Conservation (phyloP, 2,329 filamentous ascomycete genomes). For the Neospermospora avenae region DNA sequence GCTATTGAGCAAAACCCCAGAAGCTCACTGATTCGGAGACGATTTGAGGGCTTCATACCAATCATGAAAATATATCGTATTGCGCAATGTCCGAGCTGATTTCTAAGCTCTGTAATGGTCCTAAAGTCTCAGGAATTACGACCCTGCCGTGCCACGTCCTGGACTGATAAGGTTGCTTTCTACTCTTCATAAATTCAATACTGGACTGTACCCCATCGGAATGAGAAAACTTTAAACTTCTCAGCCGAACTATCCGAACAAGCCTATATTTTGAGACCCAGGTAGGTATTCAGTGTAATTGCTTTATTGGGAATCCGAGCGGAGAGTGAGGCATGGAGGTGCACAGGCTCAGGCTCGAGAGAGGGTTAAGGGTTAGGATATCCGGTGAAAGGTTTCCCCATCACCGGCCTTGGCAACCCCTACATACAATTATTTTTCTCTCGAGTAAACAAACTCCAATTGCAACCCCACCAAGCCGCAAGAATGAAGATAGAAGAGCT, state of each 20-base stretch:
- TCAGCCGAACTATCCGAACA: no score
- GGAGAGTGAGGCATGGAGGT: no score
- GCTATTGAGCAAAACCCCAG: no score
- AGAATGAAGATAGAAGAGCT: conserved; percentile 34
- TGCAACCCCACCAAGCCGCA: background rate
- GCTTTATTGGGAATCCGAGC: no score
- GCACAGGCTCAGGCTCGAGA: background rate
- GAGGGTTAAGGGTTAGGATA: background rate
- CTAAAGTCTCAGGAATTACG: background rate
- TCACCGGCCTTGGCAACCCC: background rate
- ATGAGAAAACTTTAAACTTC: no score
- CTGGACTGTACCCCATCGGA: no score
- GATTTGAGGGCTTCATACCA: no score
- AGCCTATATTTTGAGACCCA: no score
- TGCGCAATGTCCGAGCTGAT: background rate
- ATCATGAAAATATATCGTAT: no score
- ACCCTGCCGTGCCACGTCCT: background rate
- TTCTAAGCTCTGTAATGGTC: background rate
- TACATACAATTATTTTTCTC: conserved; percentile 1
- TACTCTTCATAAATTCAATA: no score
- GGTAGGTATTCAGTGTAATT: no score
- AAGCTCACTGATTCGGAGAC: no score
- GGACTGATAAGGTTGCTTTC: background rate
- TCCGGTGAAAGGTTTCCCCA: background rate
- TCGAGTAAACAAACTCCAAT: background rate